phyloP scores from a whole-genome alignment of 108 stramenopile genomes.

The Cyclostephanos tholiformis region DNA sequence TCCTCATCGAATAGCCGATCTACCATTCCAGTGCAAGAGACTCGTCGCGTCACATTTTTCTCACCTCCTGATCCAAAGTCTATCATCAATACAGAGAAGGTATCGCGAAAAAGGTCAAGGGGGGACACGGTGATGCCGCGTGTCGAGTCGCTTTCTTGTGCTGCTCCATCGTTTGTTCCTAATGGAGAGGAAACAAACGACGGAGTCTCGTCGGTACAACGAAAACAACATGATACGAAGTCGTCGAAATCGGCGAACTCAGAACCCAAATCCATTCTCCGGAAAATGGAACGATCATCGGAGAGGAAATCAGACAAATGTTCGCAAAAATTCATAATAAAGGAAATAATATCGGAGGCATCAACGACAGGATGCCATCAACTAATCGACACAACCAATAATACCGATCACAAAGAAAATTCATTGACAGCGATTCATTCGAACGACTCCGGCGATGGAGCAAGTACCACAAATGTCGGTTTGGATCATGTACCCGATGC shows the following conservation, averaged over 20 bases:
- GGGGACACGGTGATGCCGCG: neutral
- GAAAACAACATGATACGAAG: neutral
- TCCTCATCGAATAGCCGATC: neutral
- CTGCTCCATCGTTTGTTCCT: neutral
- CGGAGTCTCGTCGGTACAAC: neutral
- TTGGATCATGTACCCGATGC: neutral
- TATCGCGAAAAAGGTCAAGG: constrained; percentile 6
- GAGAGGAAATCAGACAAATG: neutral
- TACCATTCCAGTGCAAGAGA: neutral
- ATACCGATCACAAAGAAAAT: neutral
- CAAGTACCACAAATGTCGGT: neutral
- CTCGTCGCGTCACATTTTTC: neutral
- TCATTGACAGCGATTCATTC: neutral
- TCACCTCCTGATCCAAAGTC: neutral
- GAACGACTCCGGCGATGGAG: neutral
- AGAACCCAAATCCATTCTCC: neutral
- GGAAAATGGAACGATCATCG: constrained; percentile 9
- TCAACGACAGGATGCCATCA: neutral
- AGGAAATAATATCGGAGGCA: neutral
- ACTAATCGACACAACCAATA: neutral
- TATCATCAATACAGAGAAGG: neutral
- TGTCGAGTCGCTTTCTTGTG: neutral
- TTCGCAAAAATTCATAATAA: constrained; percentile 2
- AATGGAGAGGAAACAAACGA: neutral
- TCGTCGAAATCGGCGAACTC: neutral